These are phyloP conservation scores for Trichoderma oligosporum DNA, from an alignment of 2,329 filamentous ascomycete species.

Conservation along the genomic window DNA sequence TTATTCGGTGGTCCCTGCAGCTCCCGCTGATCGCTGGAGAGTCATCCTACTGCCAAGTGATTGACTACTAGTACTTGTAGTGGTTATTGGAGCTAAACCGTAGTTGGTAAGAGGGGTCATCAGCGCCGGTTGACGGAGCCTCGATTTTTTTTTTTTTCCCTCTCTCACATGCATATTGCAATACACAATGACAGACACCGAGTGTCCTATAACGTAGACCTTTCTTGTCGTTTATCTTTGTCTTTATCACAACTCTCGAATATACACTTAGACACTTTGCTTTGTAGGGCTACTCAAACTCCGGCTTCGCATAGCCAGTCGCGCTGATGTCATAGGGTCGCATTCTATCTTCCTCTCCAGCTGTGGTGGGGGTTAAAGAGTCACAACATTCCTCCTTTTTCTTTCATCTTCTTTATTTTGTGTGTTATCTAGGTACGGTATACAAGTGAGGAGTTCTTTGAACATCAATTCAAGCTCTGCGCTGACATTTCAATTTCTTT, in stretches of 20 bases:
- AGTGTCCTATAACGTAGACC: neutral
- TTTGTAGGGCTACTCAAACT: neutral
- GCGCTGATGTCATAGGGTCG: slow-evolving; percentile 18
- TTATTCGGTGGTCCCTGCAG: neutral
- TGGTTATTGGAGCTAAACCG: slow-evolving; percentile 26
- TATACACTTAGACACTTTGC: neutral
- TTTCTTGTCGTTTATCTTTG: neutral
- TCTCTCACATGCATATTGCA: neutral
- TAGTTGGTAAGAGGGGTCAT: slow-evolving; percentile 33
- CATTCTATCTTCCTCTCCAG: neutral
- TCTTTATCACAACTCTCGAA: neutral
- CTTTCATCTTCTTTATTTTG: neutral
- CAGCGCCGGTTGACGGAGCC: slow-evolving; percentile 15
- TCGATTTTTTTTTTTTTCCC: slow-evolving; percentile 14
- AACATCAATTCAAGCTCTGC: neutral
- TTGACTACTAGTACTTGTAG: too few species aligned
- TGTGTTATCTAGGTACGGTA: too few species aligned
- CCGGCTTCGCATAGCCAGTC: neutral
- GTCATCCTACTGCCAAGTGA: neutral
- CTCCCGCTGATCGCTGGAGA: neutral
- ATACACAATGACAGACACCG: slow-evolving; percentile 7
- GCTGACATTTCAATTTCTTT: neutral
- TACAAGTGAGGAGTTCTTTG: slow-evolving; percentile 3
- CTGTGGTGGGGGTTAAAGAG: slow-evolving; percentile 18
- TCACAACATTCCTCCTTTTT: neutral